Evolutionary conservation across 176 grass and related monocot genomes (phyloP), one percentile per base, ranked within the genome.

Genomic region (Ampelocalamus luodianensis): DNA sequence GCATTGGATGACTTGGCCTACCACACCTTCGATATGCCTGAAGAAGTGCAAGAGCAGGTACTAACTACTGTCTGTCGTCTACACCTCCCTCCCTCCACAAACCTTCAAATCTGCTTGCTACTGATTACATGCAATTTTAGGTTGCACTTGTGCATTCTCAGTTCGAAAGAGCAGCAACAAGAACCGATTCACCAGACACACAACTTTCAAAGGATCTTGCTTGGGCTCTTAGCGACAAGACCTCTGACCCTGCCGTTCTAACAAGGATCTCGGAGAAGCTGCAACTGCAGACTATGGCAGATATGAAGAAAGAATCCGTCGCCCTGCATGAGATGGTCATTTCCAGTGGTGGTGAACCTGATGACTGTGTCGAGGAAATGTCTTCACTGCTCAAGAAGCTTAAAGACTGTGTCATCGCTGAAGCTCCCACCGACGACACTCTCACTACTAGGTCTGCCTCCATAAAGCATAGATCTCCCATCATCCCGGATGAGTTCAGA

Each of bases 301-400:
- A 96, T 67, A 89, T 99, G 56, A 92, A 92, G 68, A 94, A 91
- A 4, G 96, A 99, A 60, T 99, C 96, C 0, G 51, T 99, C 12
- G 96, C 96, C 27, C 78, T 99, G 26, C 93, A 99, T 49, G 90
- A 94, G 77, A 92, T 96, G 93, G 91, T 94, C 54, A 94, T 96
- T 63, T 94, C 90, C 37, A 92, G 81, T 38, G 90, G 69, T 0
- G 96, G 93, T 4, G 90, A 89, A 50, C 96, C 91, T 53, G 93
- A 94, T 58, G 91, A 79, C 0, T 79, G 89, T 11, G 79, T 99
- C 22, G 93, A 94, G 4, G 88, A 96, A 18, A 95, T 99, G 84
- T 99, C 96, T 5, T 96, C 90, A 17, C 86, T 99, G 70, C 93
- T 99, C 55, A 96, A 88, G 81, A 96, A 87, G 71, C 89, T 99